Evolutionary conservation across 1,284 basidiomycete genomes (phyloP), one percentile per base, ranked within the genome.

Genomic region (Ganoderma lucidum): DNA sequence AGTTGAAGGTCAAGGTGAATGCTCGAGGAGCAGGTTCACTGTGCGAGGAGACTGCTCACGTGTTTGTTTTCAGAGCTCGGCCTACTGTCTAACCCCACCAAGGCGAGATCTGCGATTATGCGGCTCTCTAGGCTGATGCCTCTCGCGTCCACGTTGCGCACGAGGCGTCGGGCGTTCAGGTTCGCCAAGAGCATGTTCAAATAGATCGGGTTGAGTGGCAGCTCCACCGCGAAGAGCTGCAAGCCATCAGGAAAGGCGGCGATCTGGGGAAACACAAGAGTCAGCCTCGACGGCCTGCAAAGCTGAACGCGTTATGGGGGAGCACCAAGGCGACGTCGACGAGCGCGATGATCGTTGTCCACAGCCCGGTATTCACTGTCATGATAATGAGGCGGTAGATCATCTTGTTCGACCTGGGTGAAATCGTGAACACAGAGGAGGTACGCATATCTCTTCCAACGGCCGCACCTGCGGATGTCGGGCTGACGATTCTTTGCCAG

Each of bases 251-350:
- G 37, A 23, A 60, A 59, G 12, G 37, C 59, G 3, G 48, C 59
- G 37, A 69, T 62, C 67, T 69, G 59, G 3, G 0, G 3, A 32
- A 17, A 19, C 37, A 10, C 23, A 30, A 42, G 4, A 41, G 5
- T 5, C 12, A 92, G 70, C 0, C 88, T 86, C 3, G 37, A 23
- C 23, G 23, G 23, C 23, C 6, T 41, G 39, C 9, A 12, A 10
- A 41, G 9, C 5, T 9, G 10, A 41, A 41, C 3, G 17, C 2
- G 1, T 45, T 12, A 17, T 15, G 44, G 19, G 35, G 19, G 6
- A 23, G 15, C 23, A 61, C 59, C 59, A 61, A 15, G 23, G 39
- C 59, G 1, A 61, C 59, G 30, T 61, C 59, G 10, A 41, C 59
- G 23, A 61, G 59, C 6, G 59, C 59, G 23, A 61, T 42, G 15